Conservation (phyloP, 805 yeast genomes). For the Grigorovia transvaalensis region DNA sequence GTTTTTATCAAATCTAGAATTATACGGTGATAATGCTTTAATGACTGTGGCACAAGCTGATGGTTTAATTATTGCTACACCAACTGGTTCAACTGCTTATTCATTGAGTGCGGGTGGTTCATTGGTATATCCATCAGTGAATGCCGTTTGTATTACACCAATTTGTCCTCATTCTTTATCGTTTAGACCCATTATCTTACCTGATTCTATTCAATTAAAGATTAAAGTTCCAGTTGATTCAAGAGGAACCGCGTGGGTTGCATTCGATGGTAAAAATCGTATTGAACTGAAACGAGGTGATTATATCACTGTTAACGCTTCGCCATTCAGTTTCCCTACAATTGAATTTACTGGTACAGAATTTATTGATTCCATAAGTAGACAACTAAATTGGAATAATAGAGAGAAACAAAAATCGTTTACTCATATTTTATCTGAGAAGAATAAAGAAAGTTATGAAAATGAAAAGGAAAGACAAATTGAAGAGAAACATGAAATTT, state of each 20-base stretch:
- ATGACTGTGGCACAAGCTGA: slow-evolving; percentile 90
- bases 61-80: slow-evolving; percentile 85
- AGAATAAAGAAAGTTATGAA: slow-evolving; percentile 40
- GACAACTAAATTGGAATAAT: slow-evolving; percentile 88
- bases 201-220: slow-evolving; percentile 81
- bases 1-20: slow-evolving; percentile 76
- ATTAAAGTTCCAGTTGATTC: slow-evolving; percentile 76
- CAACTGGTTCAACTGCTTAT: slow-evolving; percentile 95
- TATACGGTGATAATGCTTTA: slow-evolving; percentile 78
- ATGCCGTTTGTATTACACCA: slow-evolving; percentile 88
- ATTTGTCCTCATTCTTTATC: slow-evolving; percentile 93
- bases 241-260: slow-evolving; percentile 90
- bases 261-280: slow-evolving; percentile 88
- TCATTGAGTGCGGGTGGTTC: slow-evolving; percentile 94
- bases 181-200: slow-evolving; percentile 82
- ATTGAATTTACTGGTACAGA: slow-evolving; percentile 66
- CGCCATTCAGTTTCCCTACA: slow-evolving; percentile 90
- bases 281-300: slow-evolving; percentile 76
- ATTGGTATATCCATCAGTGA: slow-evolving; percentile 85
- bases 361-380: slow-evolving; percentile 72
- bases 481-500: slow-evolving; percentile 1
- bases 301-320: slow-evolving; percentile 73
- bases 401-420: slow-evolving; percentile 83
- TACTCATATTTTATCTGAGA: slow-evolving; percentile 46
- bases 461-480: background rate